Percentiles rank a stretch among this genome's conserved stretches.
phyloP scores from a whole-genome alignment of 2,329 filamentous ascomycete species.

The Aspergillus carbonarius region DNA sequence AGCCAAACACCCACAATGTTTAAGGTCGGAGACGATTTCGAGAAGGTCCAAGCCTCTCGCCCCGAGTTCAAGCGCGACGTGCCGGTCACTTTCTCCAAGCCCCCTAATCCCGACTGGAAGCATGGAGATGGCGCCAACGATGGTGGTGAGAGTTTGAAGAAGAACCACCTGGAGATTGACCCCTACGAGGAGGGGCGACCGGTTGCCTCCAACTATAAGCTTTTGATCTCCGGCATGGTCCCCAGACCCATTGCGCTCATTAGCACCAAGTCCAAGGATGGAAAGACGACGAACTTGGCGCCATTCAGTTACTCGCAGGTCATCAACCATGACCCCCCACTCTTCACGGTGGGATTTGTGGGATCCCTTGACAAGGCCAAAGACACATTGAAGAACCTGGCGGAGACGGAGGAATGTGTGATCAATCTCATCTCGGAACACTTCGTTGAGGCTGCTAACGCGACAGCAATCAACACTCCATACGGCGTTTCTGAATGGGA shows the following conservation, averaged over 20 bases:
- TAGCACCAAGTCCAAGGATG: slow-evolving; percentile 61
- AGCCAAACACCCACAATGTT: slow-evolving; percentile 26
- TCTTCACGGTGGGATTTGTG: slow-evolving; percentile 68
- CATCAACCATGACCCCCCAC: slow-evolving; percentile 79
- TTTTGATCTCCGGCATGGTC: slow-evolving; percentile 78
- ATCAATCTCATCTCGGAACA: slow-evolving; percentile 87
- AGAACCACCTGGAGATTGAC: slow-evolving; percentile 73
- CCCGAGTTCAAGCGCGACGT: slow-evolving; percentile 40
- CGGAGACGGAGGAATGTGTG: slow-evolving; percentile 70
- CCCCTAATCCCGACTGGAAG: slow-evolving; percentile 44
- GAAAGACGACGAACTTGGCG: slow-evolving; percentile 70
- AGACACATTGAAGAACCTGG: slow-evolving; percentile 74
- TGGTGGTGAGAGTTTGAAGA: slow-evolving; percentile 49
- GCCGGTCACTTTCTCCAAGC: slow-evolving; percentile 40
- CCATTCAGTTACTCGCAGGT: slow-evolving; percentile 87
- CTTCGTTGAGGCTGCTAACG: slow-evolving; percentile 84
- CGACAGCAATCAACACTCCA: slow-evolving; percentile 74
- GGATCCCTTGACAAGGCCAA: slow-evolving; percentile 64
- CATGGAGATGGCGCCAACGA: slow-evolving; percentile 45
- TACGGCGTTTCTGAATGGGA: slow-evolving; percentile 77
- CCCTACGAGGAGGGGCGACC: slow-evolving; percentile 71
- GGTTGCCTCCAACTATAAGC: slow-evolving; percentile 78
- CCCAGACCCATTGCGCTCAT: slow-evolving; percentile 76
- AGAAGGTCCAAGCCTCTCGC: slow-evolving; percentile 42
- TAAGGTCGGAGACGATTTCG: slow-evolving; percentile 33